These are phyloP conservation scores for Scytalidium sp. DNA, from an alignment of 2,329 filamentous ascomycete genomes.

Conservation along the genomic window DNA sequence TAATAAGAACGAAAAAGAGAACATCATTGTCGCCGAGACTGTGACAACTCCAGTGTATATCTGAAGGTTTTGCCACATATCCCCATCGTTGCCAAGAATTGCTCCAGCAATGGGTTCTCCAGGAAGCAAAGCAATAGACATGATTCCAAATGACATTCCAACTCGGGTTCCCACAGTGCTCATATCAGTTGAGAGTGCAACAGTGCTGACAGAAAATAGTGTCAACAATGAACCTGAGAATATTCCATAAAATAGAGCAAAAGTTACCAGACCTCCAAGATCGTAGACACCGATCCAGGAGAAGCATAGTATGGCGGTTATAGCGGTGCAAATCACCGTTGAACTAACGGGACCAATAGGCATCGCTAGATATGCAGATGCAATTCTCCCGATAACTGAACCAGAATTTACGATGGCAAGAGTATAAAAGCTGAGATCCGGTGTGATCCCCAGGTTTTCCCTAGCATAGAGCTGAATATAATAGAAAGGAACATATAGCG, in stretches of 20 bases:
- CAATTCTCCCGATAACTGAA: constrained; percentile 4
- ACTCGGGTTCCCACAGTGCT: not conserved
- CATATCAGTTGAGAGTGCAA: not conserved
- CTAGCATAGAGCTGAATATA: constrained; percentile 30
- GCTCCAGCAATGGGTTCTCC: not conserved
- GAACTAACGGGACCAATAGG: constrained; percentile 16
- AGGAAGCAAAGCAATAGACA: not conserved
- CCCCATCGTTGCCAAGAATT: not conserved
- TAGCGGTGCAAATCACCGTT: constrained; percentile 27
- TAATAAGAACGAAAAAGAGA: too few species aligned
- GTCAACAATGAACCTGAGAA: constrained; percentile 52
- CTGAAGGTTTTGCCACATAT: not conserved
- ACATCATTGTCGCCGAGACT: not conserved
- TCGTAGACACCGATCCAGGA: constrained; percentile 44
- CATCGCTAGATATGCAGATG: constrained; percentile 3
- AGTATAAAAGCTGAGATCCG: constrained; percentile 8
- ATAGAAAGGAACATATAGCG: constrained; percentile 52
- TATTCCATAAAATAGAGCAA: constrained; percentile 72
- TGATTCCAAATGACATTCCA: not conserved
- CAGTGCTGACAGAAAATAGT: constrained; percentile 26
- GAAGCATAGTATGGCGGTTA: constrained; percentile 3
- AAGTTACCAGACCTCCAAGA: constrained; percentile 64
- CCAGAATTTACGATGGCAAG: constrained; percentile 10
- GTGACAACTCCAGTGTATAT: not conserved
- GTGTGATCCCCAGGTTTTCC: not conserved